A percentile compares a stretch with the other conserved stretches of the same genome.
phyloP scores from a whole-genome alignment of 2,329 filamentous ascomycete species.

The Pestalotiopsis sp. region DNA sequence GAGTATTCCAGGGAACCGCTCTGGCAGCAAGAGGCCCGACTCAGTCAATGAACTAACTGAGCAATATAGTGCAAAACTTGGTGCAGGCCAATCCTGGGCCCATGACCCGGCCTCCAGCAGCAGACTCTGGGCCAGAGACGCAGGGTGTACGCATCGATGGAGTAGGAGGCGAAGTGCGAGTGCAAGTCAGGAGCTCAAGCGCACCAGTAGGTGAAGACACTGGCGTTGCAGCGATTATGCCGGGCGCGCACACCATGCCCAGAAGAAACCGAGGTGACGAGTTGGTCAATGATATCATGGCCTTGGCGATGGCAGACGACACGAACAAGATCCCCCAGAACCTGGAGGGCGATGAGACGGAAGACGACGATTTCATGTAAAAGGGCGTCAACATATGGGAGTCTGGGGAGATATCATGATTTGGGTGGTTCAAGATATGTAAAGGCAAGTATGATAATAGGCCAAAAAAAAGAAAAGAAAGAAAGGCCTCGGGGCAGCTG shows the following conservation, averaged over 20 bases:
- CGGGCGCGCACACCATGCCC: not conserved
- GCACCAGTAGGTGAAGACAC: slow-evolving; percentile 22
- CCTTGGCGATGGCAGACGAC: slow-evolving; percentile 26
- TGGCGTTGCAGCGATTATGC: slow-evolving; percentile 6
- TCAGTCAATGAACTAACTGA: not conserved
- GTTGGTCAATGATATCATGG: slow-evolving; percentile 32
- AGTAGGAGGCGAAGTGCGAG: slow-evolving; percentile 56
- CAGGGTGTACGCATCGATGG: slow-evolving; percentile 55
- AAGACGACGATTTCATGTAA: slow-evolving; percentile 16
- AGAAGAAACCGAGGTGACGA: slow-evolving; percentile 27
- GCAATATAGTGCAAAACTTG: slow-evolving; percentile 55
- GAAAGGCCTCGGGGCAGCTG: too few relatives aligned
- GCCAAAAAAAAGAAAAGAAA: too few relatives aligned
- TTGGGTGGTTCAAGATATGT: not conserved
- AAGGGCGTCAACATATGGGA: not conserved
- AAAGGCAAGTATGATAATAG: not conserved
- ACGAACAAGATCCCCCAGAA: slow-evolving; percentile 17
- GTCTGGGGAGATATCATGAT: too few relatives aligned
- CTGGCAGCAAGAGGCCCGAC: not conserved
- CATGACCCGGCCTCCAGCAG: slow-evolving; percentile 16
- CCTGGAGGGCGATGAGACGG: slow-evolving; percentile 14
- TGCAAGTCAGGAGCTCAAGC: slow-evolving; percentile 45
- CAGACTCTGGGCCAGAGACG: slow-evolving; percentile 31
- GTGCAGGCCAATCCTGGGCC: slow-evolving; percentile 35
- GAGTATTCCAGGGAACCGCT: not conserved